phyloP scores from a whole-genome alignment of 2,329 filamentous ascomycete genomes.

The Aspergillus arachidicola region DNA sequence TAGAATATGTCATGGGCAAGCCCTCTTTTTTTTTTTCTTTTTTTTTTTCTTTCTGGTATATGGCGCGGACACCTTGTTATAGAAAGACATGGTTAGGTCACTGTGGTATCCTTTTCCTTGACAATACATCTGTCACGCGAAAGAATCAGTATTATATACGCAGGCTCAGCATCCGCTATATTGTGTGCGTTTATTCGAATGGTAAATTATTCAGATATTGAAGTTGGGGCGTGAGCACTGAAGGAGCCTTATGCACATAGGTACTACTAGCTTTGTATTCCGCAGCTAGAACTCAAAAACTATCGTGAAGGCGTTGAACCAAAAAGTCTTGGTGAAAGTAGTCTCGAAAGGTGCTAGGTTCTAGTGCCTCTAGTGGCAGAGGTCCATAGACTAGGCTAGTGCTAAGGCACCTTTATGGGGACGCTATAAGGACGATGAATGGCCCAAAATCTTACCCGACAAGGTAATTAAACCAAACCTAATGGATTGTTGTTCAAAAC shows the following conservation, averaged over 20 bases:
- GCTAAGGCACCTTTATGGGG: background rate
- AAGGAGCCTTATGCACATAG: background rate
- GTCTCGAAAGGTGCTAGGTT: background rate
- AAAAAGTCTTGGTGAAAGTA: too few species aligned
- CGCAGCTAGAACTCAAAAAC: too few species aligned
- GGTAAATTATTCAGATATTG: background rate
- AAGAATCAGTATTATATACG: background rate
- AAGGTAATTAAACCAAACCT: background rate
- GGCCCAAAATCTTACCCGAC: background rate
- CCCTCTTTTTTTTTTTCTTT: background rate
- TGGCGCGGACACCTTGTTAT: background rate
- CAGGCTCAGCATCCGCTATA: background rate
- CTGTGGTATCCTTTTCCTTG: background rate
- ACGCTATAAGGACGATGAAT: background rate
- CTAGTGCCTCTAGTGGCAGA: background rate
- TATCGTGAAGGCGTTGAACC: too few species aligned
- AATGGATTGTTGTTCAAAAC: slow-evolving; percentile 4
- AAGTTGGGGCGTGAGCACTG: background rate
- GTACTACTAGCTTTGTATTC: too few species aligned
- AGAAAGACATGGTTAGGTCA: background rate
- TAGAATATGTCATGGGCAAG: background rate
- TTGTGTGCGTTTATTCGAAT: background rate
- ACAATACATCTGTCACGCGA: background rate
- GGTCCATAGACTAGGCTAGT: too few species aligned
- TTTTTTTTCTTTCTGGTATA: background rate